Base-by-base conservation (phyloP, 2,329 filamentous ascomycete species). In the Thielaviopsis populi region DNA sequence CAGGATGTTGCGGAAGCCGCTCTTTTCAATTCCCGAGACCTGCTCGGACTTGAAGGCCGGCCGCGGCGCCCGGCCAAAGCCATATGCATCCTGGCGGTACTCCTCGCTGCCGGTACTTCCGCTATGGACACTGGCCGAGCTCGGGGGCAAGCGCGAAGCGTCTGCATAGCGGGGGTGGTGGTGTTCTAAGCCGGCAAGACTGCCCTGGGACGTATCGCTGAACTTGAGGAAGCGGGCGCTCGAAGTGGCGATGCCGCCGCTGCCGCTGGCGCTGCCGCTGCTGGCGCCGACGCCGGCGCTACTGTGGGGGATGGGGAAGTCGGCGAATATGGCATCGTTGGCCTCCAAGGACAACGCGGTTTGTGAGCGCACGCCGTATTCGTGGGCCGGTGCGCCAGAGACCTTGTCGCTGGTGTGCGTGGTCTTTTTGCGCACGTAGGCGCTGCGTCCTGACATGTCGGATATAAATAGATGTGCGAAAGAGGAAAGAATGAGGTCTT, bases 341-440 rank as follows among this genome's bases (percentile, higher is more conserved):
- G 73, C 72, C 33, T 76, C 75, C 2, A 74, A 74, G 50, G 74
- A 75, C 15, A 72, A 69, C 22, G 70, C 68, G 1, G 77, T 77
- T 63, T 73, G 73, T 19, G 74, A 71, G 8, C 75, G 72, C 41
- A 69, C 69, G 4, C 60, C 72, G 70, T 17, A 67, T 65, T 46
- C 41, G 7, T 2, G 67, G 63, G 8, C 61, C 65, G 40, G 71
- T 71, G 11, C 17, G 24, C 27, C 30, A 8, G 50, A 11, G 6
- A 15, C 50, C 19, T 74, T 74, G 42, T 69, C 72, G 2, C 70
- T 67, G 62, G 76, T 73, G 65, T 82, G 78, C 0, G 77, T 80
- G 67, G 80, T 81, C 73, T 81, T 82, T 70, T 82, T 82, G 69
- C 81, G 79, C 70, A 81, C 80, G 68, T 80, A 76, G 40, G 80